A percentile compares a stretch with the other conserved stretches of the same genome.
These are phyloP conservation scores for Aspergillus cavernicola DNA, from an alignment of 495 filamentous ascomycete genomes.

Conservation along the genomic window DNA sequence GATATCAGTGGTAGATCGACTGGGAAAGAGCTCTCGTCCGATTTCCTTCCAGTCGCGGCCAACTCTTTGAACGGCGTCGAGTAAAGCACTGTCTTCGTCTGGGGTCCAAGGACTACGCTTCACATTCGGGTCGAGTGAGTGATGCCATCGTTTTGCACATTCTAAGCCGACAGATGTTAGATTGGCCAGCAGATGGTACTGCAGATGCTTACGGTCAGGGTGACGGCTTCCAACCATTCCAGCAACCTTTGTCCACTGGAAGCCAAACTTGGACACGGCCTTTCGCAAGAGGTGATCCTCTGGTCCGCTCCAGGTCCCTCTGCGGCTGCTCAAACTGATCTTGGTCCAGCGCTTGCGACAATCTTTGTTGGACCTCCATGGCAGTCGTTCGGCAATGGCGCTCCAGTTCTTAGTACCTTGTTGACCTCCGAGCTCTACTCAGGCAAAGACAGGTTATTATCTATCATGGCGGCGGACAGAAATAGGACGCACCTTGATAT, in stretches of 20 bases:
- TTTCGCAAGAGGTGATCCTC: constrained; percentile 23
- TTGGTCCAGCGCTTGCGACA: constrained; percentile 27
- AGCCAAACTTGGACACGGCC: constrained; percentile 17
- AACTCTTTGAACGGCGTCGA: constrained; percentile 10
- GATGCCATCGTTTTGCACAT: constrained; percentile 28
- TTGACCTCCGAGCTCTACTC: neutral
- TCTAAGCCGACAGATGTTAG: constrained; percentile 2
- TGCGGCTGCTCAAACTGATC: constrained; percentile 8
- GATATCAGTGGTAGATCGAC: constrained; percentile 19
- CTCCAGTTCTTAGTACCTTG: constrained; percentile 8
- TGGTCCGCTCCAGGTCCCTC: constrained; percentile 20
- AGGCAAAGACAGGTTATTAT: neutral
- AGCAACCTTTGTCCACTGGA: constrained; percentile 23
- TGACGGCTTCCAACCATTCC: constrained; percentile 21
- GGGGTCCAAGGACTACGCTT: constrained; percentile 19
- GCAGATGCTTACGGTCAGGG: constrained; percentile 18
- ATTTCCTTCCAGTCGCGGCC: constrained; percentile 20
- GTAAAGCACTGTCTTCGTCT: constrained; percentile 14
- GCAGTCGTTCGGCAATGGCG: constrained; percentile 9
- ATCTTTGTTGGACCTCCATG: constrained; percentile 26
- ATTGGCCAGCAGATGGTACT: too few species aligned
- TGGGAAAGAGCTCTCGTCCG: constrained; percentile 10
- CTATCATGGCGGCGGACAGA: neutral
- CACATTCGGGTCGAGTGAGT: constrained; percentile 20
- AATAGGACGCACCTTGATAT: neutral